These are phyloP conservation scores for Fusarium sublunatum DNA, from an alignment of 2,329 filamentous ascomycete species.

Conservation along the genomic window DNA sequence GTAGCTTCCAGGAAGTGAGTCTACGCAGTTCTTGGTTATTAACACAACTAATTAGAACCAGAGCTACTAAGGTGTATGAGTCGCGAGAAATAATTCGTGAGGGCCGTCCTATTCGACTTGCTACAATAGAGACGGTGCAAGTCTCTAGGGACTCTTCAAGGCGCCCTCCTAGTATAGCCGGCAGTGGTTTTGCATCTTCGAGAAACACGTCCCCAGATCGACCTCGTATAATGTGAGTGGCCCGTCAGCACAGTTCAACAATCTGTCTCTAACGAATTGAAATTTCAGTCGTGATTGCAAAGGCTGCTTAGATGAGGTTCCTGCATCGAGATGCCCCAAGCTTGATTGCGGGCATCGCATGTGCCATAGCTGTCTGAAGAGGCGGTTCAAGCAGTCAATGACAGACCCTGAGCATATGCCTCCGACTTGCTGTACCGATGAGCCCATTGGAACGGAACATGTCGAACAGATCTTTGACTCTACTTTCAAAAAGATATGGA, in stretches of 20 bases:
- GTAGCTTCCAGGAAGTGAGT: slow-evolving; percentile 50
- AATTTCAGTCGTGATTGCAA: slow-evolving; percentile 73
- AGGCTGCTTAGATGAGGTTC: slow-evolving; percentile 76
- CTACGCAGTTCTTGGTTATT: background rate
- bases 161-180: slow-evolving; percentile 44
- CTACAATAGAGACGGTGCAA: slow-evolving; percentile 31
- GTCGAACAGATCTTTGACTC: slow-evolving; percentile 80
- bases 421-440: slow-evolving; percentile 79
- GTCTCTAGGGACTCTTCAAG: slow-evolving; percentile 45
- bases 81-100: slow-evolving; percentile 41
- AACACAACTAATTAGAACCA: slow-evolving; percentile 19
- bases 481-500: slow-evolving; percentile 83
- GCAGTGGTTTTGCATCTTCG: slow-evolving; percentile 45
- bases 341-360: slow-evolving; percentile 84
- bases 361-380: slow-evolving; percentile 81
- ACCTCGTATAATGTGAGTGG: slow-evolving; percentile 42
- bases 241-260: background rate
- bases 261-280: slow-evolving; percentile 22
- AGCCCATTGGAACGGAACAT: slow-evolving; percentile 79
- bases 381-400: slow-evolving; percentile 79
- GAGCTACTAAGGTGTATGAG: slow-evolving; percentile 42
- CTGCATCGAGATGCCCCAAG: slow-evolving; percentile 71
- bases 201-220: slow-evolving; percentile 46
- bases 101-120: slow-evolving; percentile 36
- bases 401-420: slow-evolving; percentile 86